Evolutionary conservation across 75 land plant genomes (phyloP).

Genomic region (Selaginella tamariscina): DNA sequence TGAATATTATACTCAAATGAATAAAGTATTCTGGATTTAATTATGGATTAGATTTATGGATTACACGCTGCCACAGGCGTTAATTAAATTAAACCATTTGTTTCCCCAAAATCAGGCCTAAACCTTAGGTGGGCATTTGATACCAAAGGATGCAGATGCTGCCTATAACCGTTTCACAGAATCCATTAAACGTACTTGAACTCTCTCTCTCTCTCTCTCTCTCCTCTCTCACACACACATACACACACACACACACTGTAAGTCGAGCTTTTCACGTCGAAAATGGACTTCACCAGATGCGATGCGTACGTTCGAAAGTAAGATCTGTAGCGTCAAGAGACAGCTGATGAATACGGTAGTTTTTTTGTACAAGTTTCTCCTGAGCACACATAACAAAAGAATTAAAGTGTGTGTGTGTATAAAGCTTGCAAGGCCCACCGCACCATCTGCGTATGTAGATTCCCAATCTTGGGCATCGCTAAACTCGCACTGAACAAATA

Average conservation of each 20-base stretch:
- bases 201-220: no score
- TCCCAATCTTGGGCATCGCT: constrained; percentile 58
- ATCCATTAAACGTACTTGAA: not conserved
- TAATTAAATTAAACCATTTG: no score
- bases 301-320: constrained; percentile 76
- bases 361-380: constrained; percentile 66
- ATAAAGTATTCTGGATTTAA: no score
- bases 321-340: constrained; percentile 85
- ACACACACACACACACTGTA: no score
- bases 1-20: no score
- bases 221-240: no score
- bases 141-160: constrained; percentile 74
- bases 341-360: constrained; percentile 67
- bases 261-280: constrained; percentile 75
- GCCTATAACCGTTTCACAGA: constrained; percentile 31
- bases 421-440: not conserved
- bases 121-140: constrained; percentile 63
- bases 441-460: constrained; percentile 81
- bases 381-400: constrained; percentile 19
- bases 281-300: constrained; percentile 79
- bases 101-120: not conserved
- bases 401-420: not conserved
- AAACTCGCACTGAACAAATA: constrained; percentile 60
- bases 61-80: no score
- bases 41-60: no score